Evolutionary conservation across 768 basidiomycete species (phyloP).

Genomic region (Trametes maxima): DNA sequence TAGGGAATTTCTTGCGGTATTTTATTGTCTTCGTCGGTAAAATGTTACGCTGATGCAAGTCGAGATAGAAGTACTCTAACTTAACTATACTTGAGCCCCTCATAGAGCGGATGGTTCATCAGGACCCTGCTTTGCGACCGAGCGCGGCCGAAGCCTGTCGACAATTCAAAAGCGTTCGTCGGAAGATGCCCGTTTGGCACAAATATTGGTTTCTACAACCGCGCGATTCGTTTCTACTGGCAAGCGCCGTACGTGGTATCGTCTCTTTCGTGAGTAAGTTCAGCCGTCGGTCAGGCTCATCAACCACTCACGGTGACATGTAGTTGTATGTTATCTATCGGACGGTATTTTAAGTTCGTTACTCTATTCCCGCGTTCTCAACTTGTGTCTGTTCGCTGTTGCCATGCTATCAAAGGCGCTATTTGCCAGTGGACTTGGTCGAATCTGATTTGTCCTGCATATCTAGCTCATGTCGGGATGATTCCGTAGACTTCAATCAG

Average conservation of each 20-base stretch:
- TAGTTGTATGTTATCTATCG: background rate
- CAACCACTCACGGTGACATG: background rate
- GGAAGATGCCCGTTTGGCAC: background rate
- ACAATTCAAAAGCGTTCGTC: slow-evolving; percentile 2
- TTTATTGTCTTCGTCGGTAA: too few species aligned
- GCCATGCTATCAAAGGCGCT: too few species aligned
- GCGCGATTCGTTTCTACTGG: background rate
- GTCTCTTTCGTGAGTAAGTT: background rate
- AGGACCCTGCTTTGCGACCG: slow-evolving; percentile 15
- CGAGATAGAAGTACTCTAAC: slow-evolving; percentile 17
- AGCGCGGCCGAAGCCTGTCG: slow-evolving; percentile 12
- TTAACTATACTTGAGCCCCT: slow-evolving; percentile 18
- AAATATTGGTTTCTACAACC: background rate
- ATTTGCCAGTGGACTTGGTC: too few species aligned
- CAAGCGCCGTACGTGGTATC: background rate
- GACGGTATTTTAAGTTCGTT: background rate
- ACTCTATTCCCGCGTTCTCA: too few species aligned
- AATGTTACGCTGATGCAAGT: background rate
- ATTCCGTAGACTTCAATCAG: too few species aligned
- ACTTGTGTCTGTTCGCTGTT: background rate
- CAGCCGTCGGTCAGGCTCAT: background rate
- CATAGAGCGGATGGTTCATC: slow-evolving; percentile 7
- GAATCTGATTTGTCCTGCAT: too few species aligned
- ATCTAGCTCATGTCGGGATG: too few species aligned
- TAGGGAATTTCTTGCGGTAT: slow-evolving; percentile 14